Percentiles rank a stretch among this genome's conserved stretches.
Evolutionary conservation across 371 early-diverging fungal genomes (phyloP).

Genomic region (Mucor racemosus): DNA sequence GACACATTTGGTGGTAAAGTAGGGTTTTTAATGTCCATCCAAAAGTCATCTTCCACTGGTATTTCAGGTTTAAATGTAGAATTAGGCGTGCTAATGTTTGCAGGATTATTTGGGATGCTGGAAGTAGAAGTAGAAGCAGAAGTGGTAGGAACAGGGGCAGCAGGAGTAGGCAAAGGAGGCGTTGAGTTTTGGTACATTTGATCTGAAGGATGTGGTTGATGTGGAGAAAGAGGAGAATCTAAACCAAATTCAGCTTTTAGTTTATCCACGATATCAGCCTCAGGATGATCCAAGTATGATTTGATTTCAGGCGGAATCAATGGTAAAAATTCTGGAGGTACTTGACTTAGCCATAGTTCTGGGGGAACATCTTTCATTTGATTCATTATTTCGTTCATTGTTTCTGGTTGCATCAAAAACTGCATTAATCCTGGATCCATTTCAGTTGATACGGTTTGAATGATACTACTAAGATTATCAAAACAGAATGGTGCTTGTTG

Average conservation of each 20-base stretch:
- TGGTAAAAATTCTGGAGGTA: constrained; percentile 19
- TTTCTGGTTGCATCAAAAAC: constrained; percentile 21
- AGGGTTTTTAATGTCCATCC: constrained; percentile 11
- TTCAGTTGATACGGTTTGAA: neutral
- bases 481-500: neutral
- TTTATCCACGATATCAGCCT: neutral
- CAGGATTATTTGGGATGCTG: neutral
- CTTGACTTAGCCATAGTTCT: constrained; percentile 13
- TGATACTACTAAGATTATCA: neutral
- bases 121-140: neutral
- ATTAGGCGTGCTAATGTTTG: neutral
- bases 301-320: constrained; percentile 25
- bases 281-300: constrained; percentile 2
- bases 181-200: neutral
- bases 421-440: constrained; percentile 22
- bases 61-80: constrained; percentile 10
- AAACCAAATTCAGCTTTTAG: neutral
- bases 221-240: neutral
- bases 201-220: neutral
- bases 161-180: neutral
- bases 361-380: constrained; percentile 28
- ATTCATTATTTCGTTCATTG: constrained; percentile 14
- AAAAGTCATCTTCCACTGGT: constrained; percentile 10
- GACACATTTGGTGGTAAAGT: constrained; percentile 19
- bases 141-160: neutral